phyloP scores from a whole-genome alignment of 306 rosid species.

The Oemleria cerasiformis region DNA sequence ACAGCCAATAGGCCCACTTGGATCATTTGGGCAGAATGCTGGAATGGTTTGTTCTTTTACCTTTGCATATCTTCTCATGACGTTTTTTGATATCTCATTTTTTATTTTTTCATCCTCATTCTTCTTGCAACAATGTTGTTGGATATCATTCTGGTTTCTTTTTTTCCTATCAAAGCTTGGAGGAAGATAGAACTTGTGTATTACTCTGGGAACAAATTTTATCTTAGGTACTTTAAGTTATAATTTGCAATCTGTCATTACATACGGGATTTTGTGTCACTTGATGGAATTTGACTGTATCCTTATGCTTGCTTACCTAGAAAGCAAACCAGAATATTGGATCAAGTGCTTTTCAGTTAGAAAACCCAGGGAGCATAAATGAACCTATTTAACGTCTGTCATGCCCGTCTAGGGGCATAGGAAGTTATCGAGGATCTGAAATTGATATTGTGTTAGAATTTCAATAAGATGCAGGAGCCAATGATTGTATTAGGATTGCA shows the following conservation, averaged over 20 bases:
- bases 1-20: slow-evolving; percentile 65
- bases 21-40: slow-evolving; percentile 62
- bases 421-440: no score
- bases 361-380: not conserved
- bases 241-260: not conserved
- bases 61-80: slow-evolving; percentile 23
- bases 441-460: no score
- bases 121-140: not conserved
- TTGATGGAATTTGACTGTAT: not conserved
- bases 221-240: not conserved
- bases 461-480: not conserved
- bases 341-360: slow-evolving; percentile 6
- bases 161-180: not conserved
- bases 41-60: slow-evolving; percentile 72
- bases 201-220: not conserved
- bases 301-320: not conserved
- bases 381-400: not conserved
- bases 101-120: not conserved
- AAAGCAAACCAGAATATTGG: not conserved
- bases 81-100: not conserved
- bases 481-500: not conserved
- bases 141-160: slow-evolving; percentile 3
- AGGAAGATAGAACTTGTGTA: not conserved
- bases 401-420: not conserved
- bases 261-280: not conserved